Conservation (phyloP, 2,329 filamentous ascomycete species). For the Neofusicoccum parvum region DNA sequence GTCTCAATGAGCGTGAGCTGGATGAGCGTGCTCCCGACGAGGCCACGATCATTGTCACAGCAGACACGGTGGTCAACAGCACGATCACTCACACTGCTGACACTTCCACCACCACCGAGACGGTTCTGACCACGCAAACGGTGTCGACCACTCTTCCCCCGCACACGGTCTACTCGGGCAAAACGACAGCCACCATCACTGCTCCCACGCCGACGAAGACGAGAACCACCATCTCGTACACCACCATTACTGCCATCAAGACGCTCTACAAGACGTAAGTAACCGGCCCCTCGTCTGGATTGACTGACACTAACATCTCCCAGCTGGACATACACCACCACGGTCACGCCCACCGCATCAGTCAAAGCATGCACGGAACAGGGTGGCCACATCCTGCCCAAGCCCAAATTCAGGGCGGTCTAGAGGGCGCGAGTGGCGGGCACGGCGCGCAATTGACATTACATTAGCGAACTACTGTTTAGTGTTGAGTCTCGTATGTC, state of each 20-base stretch:
- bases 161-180: slow-evolving; percentile 38
- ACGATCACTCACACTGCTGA: slow-evolving; percentile 35
- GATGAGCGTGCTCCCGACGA: slow-evolving; percentile 40
- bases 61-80: slow-evolving; percentile 30
- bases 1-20: slow-evolving; percentile 25
- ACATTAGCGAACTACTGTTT: not conserved
- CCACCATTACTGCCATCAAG: slow-evolving; percentile 33
- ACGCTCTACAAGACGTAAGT: slow-evolving; percentile 36
- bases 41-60: slow-evolving; percentile 38
- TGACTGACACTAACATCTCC: slow-evolving; percentile 1
- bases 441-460: no score
- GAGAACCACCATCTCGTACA: slow-evolving; percentile 28
- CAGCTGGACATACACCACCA: slow-evolving; percentile 35
- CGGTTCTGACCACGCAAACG: slow-evolving; percentile 29
- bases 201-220: slow-evolving; percentile 41
- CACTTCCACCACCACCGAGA: slow-evolving; percentile 34
- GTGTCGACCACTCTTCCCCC: slow-evolving; percentile 37
- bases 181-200: slow-evolving; percentile 36
- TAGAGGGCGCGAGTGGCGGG: not conserved
- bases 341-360: slow-evolving; percentile 39
- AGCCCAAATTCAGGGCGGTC: not conserved
- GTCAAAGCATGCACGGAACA: slow-evolving; percentile 36
- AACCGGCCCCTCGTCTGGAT: not conserved
- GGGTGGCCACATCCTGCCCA: slow-evolving; percentile 33
- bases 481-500: not conserved